phyloP scores from a whole-genome alignment of 1,284 basidiomycete genomes.

The Moniliophthora roreri region DNA sequence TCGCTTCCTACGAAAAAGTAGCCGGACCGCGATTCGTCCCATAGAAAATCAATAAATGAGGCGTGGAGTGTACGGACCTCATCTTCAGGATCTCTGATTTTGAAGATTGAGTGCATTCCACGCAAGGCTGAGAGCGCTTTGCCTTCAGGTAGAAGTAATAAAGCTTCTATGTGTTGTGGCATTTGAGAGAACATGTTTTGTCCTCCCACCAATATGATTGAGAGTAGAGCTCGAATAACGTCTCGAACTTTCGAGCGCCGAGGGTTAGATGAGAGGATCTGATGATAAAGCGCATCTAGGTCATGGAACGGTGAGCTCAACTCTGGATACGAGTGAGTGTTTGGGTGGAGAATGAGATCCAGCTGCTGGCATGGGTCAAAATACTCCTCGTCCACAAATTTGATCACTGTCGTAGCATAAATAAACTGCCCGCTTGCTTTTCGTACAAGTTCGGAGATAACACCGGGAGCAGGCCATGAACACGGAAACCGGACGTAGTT shows the following conservation, averaged over 20 bases:
- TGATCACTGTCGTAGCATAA: constrained; percentile 26
- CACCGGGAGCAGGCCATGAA: constrained; percentile 19
- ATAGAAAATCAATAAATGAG: constrained; percentile 7
- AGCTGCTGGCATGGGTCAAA: constrained; percentile 2
- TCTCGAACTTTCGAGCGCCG: too few species aligned
- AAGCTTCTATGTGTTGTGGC: not conserved
- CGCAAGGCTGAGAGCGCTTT: not conserved
- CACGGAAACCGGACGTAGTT: not conserved
- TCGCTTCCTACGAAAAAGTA: too few species aligned
- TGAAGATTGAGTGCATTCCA: constrained; percentile 9
- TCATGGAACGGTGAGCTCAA: not conserved
- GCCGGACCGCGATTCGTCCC: not conserved
- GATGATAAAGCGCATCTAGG: constrained; percentile 5
- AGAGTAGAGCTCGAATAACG: too few species aligned
- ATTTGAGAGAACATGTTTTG: too few species aligned
- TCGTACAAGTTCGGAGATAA: constrained; percentile 16
- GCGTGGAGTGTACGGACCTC: constrained; percentile 2
- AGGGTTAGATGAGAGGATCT: constrained; percentile 7
- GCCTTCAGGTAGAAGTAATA: not conserved
- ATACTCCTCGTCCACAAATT: constrained; percentile 18
- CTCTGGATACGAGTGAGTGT: not conserved
- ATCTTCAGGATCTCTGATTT: not conserved
- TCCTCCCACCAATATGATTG: too few species aligned
- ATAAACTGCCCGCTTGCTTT: constrained; percentile 27
- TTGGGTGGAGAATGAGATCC: not conserved